Conservation (phyloP, 208 protist species). For the Trichomonas tenax region DNA sequence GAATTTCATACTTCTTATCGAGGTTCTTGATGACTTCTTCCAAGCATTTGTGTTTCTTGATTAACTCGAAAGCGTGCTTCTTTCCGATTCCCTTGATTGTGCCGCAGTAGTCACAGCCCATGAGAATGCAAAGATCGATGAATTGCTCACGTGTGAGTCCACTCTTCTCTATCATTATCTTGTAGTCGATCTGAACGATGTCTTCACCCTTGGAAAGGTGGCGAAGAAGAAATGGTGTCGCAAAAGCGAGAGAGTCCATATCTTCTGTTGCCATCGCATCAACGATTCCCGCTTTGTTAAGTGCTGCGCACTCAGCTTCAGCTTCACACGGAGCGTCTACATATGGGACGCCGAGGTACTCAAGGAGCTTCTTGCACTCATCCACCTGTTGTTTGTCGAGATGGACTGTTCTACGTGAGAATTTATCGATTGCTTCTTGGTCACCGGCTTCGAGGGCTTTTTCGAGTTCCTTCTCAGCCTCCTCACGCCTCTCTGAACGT, state of each 20-base stretch:
- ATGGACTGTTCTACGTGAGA: conserved; percentile 30
- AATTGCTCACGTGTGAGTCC: conserved; percentile 72
- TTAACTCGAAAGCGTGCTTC: conserved; percentile 25
- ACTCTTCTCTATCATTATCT: conserved; percentile 52
- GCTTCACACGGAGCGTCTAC: conserved; percentile 51
- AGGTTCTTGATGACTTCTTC: conserved; percentile 61
- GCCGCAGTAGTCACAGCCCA: conserved; percentile 93
- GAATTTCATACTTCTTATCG: conserved; percentile 54
- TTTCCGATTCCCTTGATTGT: conserved; percentile 91
- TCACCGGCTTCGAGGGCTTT: conserved; percentile 55
- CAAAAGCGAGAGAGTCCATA: conserved; percentile 98
- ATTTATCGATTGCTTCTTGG: conserved; percentile 47
- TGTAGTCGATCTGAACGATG: conserved; percentile 61
- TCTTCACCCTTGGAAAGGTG: conserved; percentile 85
- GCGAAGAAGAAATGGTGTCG: conserved; percentile 71
- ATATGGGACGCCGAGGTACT: conserved; percentile 92
- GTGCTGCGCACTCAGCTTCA: conserved; percentile 54
- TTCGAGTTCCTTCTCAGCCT: conserved; percentile 70
- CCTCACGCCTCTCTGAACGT: conserved; percentile 63
- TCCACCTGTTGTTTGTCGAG: conserved; percentile 75
- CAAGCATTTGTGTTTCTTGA: conserved; percentile 70
- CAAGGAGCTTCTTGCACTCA: conserved; percentile 89
- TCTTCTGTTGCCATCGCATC: conserved; percentile 95
- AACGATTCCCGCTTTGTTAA: conserved; percentile 66
- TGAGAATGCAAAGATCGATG: conserved; percentile 94